phyloP scores from a whole-genome alignment of 805 yeast species.

The Nakazawaea wyomingensis region DNA sequence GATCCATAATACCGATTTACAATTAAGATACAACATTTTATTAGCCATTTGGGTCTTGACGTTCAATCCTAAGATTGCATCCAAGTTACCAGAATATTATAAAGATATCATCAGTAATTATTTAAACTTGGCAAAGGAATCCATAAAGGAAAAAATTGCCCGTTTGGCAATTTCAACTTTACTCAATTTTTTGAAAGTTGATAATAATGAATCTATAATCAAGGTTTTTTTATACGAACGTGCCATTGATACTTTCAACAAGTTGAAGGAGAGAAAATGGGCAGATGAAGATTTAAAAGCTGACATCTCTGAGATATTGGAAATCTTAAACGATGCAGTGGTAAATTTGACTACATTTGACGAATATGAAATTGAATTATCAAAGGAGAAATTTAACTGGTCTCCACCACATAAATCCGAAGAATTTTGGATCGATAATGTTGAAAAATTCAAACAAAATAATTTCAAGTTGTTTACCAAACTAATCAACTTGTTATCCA shows the following conservation, averaged over 20 bases:
- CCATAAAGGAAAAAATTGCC: slow-evolving; percentile 89
- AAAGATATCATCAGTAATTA: slow-evolving; percentile 49
- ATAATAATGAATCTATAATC: slow-evolving; percentile 41
- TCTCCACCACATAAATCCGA: slow-evolving; percentile 88
- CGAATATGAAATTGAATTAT: slow-evolving; percentile 82
- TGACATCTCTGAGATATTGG: slow-evolving; percentile 59
- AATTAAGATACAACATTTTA: slow-evolving; percentile 76
- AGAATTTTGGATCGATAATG: slow-evolving; percentile 87
- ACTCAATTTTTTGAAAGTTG: slow-evolving; percentile 46
- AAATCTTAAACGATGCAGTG: slow-evolving; percentile 64
- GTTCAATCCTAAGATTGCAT: slow-evolving; percentile 54
- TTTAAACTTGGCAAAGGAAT: slow-evolving; percentile 60
- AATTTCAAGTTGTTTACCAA: slow-evolving; percentile 68
- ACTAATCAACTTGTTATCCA: slow-evolving; percentile 47
- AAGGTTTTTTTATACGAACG: slow-evolving; percentile 69
- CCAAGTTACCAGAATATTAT: slow-evolving; percentile 44
- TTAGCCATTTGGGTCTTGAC: slow-evolving; percentile 82
- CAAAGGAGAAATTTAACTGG: slow-evolving; percentile 73
- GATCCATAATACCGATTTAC: slow-evolving; percentile 50
- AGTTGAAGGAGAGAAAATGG: slow-evolving; percentile 83
- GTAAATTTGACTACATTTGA: slow-evolving; percentile 85
- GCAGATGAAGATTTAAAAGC: slow-evolving; percentile 85
- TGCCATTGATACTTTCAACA: slow-evolving; percentile 62
- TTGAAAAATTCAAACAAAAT: slow-evolving; percentile 66
- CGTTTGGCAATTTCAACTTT: slow-evolving; percentile 77